Conservation (phyloP, 164 flowering plant genomes). For the Saururus chinensis region DNA sequence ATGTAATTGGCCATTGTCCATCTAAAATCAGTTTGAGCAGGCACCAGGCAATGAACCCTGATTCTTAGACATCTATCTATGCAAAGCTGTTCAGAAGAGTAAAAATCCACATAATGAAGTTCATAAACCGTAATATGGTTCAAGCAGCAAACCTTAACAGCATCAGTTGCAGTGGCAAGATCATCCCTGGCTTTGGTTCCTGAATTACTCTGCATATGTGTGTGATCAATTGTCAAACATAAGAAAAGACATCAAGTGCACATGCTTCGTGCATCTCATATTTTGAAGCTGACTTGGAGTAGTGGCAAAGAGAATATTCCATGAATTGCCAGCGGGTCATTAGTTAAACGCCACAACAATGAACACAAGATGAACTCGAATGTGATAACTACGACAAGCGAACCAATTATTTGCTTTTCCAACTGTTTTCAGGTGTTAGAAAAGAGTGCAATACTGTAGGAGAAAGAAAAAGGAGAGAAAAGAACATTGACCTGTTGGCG, state of each 20-base stretch:
- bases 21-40: too few species aligned
- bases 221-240: background rate
- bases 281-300: too few species aligned
- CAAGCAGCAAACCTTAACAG: constrained; percentile 62
- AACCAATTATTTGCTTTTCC: too few species aligned
- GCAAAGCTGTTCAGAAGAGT: background rate
- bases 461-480: background rate
- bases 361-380: background rate
- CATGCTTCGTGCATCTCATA: too few species aligned
- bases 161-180: constrained; percentile 92
- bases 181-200: constrained; percentile 97
- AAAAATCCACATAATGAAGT: background rate
- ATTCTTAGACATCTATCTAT: background rate
- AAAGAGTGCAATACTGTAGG: background rate
- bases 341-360: background rate
- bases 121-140: background rate
- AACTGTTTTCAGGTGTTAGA: too few species aligned
- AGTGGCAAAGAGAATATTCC: too few species aligned
- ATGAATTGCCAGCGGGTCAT: too few species aligned
- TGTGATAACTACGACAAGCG: too few species aligned
- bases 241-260: background rate
- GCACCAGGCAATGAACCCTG: background rate
- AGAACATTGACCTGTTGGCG: constrained; percentile 70
- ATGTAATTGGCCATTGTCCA: too few species aligned
- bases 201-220: constrained; percentile 67